These are phyloP conservation scores for Aphanomyces stellatus DNA, from an alignment of 352 stramenopile species.

Conservation along the genomic window DNA sequence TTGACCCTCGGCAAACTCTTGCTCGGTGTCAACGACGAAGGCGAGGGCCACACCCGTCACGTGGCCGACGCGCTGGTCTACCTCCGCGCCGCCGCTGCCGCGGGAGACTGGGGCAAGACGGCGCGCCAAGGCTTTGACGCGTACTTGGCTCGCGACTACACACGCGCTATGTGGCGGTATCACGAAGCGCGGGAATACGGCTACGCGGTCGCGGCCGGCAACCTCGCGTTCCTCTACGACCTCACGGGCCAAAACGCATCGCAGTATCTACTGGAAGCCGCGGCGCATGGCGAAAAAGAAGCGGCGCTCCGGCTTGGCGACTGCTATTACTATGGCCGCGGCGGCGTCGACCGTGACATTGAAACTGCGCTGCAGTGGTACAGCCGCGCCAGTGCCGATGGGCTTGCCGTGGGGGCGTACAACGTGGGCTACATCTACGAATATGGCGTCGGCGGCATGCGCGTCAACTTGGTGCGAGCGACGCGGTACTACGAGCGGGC, in stretches of 20 bases:
- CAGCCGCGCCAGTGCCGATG: constrained; percentile 53
- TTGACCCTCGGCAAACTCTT: constrained; percentile 60
- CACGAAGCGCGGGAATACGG: constrained; percentile 55
- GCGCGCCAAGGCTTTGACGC: constrained; percentile 56
- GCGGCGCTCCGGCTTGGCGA: constrained; percentile 62
- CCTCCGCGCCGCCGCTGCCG: constrained; percentile 39
- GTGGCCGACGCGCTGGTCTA: constrained; percentile 21
- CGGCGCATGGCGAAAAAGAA: constrained; percentile 48
- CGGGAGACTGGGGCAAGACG: constrained; percentile 46
- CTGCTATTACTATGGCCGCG: constrained; percentile 63
- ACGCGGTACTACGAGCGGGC: constrained; percentile 54
- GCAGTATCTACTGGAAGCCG: constrained; percentile 32
- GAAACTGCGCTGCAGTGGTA: constrained; percentile 52
- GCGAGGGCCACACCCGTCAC: not conserved
- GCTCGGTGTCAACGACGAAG: constrained; percentile 25
- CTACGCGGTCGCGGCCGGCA: constrained; percentile 54
- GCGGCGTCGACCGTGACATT: constrained; percentile 27
- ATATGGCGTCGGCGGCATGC: constrained; percentile 37
- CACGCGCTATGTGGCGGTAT: constrained; percentile 43
- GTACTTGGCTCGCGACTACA: constrained; percentile 37
- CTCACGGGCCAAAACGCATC: constrained; percentile 27
- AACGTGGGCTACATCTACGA: constrained; percentile 74
- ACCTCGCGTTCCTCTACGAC: constrained; percentile 71
- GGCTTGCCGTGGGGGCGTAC: constrained; percentile 47
- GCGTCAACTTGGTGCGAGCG: constrained; percentile 38